phyloP scores from a whole-genome alignment of 345 rosid species.

The Psidium guajava region DNA sequence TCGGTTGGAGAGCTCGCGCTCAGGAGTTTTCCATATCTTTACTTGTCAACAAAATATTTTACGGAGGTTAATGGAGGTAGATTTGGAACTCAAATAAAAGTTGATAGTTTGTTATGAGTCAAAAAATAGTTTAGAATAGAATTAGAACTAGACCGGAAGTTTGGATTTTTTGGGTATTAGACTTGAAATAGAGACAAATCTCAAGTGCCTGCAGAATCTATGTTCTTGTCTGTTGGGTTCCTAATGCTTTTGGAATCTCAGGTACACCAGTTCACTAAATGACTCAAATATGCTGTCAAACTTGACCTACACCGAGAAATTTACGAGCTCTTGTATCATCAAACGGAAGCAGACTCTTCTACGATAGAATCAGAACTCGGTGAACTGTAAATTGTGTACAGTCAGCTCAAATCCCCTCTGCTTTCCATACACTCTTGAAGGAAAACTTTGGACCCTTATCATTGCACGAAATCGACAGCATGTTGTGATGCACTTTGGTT shows the following conservation, averaged over 20 bases:
- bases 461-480: not conserved
- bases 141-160: too few relatives aligned
- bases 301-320: not conserved
- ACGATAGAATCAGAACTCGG: not conserved
- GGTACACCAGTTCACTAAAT: conserved; percentile 3
- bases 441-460: not conserved
- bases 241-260: conserved; percentile 40
- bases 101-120: too few relatives aligned
- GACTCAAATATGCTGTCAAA: not conserved
- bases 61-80: too few relatives aligned
- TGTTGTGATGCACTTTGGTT: not conserved
- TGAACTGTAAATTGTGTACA: too few relatives aligned
- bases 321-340: not conserved
- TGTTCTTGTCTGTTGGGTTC: conserved; percentile 24
- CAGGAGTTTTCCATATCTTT: too few relatives aligned
- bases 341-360: not conserved
- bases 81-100: too few relatives aligned
- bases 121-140: too few relatives aligned
- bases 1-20: too few relatives aligned
- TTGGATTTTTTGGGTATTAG: too few relatives aligned
- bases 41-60: too few relatives aligned
- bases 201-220: not conserved
- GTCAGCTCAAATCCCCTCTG: too few relatives aligned
- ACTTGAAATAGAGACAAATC: too few relatives aligned
- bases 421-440: not conserved